Percentiles rank a stretch among this genome's conserved stretches.
Evolutionary conservation across 2,329 filamentous ascomycete genomes (phyloP).

Genomic region (Trichoderma sp.): DNA sequence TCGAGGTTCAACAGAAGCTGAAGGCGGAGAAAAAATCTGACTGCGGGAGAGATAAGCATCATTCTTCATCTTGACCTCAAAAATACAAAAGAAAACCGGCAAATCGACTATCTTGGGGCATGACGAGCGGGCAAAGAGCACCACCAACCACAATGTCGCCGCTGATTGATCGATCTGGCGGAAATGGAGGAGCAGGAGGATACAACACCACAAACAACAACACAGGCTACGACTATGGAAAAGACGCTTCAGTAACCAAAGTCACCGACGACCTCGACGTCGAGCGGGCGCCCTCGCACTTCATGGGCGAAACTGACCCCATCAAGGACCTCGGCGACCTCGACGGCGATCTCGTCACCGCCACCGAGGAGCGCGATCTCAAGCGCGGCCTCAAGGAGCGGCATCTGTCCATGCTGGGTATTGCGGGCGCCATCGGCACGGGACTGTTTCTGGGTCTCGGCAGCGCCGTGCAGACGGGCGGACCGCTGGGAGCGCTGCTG

Average conservation of each 20-base stretch:
- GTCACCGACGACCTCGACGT: not conserved
- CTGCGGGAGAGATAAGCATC: not conserved
- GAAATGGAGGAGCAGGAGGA: not conserved
- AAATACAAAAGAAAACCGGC: not conserved
- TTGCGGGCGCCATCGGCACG: constrained; percentile 60
- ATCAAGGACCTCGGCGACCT: constrained; percentile 10
- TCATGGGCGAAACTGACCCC: not conserved
- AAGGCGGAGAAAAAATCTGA: not conserved
- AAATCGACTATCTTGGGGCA: not conserved
- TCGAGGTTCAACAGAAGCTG: not conserved
- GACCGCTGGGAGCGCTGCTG: constrained; percentile 46
- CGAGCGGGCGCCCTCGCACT: not conserved
- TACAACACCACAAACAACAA: constrained; percentile 10
- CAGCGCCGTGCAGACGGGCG: constrained; percentile 49
- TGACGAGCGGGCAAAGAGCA: constrained; percentile 15
- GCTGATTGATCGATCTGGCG: constrained; percentile 12
- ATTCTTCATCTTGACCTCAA: not conserved
- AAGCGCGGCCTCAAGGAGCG: constrained; percentile 37
- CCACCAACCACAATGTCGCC: constrained; percentile 11
- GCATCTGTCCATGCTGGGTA: constrained; percentile 61
- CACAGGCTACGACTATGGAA: not conserved
- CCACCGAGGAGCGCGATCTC: constrained; percentile 48
- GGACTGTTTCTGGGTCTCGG: constrained; percentile 60
- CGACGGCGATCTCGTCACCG: constrained; percentile 46
- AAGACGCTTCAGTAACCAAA: not conserved